phyloP scores from a whole-genome alignment of 495 filamentous ascomycete species.

The Neurospora sp. region DNA sequence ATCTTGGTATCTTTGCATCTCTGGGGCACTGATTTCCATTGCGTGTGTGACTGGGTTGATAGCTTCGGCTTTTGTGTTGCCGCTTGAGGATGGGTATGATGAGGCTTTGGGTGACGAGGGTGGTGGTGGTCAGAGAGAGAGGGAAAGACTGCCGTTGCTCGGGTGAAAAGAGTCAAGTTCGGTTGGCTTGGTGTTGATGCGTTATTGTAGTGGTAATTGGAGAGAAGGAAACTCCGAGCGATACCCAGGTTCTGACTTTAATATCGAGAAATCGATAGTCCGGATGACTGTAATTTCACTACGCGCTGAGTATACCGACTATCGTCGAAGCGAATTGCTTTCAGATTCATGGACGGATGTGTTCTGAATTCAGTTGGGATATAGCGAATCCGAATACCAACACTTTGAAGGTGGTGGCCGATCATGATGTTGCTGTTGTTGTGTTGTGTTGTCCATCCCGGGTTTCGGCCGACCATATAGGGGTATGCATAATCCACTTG shows the following conservation, averaged over 20 bases:
- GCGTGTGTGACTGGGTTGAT: conserved; percentile 52
- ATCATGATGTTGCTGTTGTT: too few relatives aligned
- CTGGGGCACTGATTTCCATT: conserved; percentile 58
- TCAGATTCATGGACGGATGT: background rate
- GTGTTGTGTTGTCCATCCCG: background rate
- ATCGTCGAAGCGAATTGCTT: background rate
- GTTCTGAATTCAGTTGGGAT: background rate
- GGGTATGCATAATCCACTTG: background rate
- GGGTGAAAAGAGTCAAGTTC: background rate
- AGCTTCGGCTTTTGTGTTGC: conserved; percentile 54
- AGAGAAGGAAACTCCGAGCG: background rate
- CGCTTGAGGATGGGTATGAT: conserved; percentile 59
- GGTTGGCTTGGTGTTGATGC: background rate
- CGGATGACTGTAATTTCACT: background rate
- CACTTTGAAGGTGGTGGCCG: background rate
- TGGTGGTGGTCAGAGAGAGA: background rate
- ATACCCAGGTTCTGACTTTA: background rate
- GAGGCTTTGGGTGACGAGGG: conserved; percentile 26
- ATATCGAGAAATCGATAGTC: background rate
- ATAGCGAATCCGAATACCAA: background rate
- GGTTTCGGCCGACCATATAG: background rate
- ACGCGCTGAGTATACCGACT: background rate
- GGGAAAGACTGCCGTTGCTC: background rate
- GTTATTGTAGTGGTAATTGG: too few relatives aligned
- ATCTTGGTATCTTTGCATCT: conserved; percentile 66